These are phyloP conservation scores for Heliocybe sulcata DNA, from an alignment of 1,284 basidiomycete genomes.

Conservation along the genomic window DNA sequence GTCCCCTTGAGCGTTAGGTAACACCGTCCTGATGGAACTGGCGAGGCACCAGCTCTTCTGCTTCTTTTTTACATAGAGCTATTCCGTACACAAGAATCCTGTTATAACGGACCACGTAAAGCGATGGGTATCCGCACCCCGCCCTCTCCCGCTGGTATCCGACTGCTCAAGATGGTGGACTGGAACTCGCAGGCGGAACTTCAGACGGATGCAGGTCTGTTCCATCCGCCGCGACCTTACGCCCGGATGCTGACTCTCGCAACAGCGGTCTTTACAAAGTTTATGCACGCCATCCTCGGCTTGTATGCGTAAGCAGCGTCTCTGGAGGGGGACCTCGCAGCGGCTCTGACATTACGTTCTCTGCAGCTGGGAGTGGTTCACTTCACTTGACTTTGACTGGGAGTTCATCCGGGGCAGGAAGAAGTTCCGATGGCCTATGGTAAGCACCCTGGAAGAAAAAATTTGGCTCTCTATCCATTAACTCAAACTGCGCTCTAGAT, in stretches of 20 bases:
- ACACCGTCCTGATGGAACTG: neutral
- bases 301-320: neutral
- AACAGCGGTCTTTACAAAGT: neutral
- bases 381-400: conserved; percentile 64
- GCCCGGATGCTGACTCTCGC: neutral
- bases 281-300: conserved; percentile 3
- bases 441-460: conserved; percentile 16
- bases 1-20: neutral
- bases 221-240: neutral
- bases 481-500: conserved; percentile 5
- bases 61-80: neutral
- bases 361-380: conserved; percentile 58
- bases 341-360: neutral
- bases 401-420: conserved; percentile 51
- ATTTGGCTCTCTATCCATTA: neutral
- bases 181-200: conserved; percentile 1
- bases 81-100: neutral
- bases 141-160: neutral
- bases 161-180: neutral
- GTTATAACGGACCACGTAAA: neutral
- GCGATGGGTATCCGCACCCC: neutral
- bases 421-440: conserved; percentile 58
- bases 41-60: neutral
- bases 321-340: neutral
- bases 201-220: neutral